These are phyloP conservation scores for Gaeumannomyces tritici DNA, from an alignment of 2,329 filamentous ascomycete species.

Conservation along the genomic window DNA sequence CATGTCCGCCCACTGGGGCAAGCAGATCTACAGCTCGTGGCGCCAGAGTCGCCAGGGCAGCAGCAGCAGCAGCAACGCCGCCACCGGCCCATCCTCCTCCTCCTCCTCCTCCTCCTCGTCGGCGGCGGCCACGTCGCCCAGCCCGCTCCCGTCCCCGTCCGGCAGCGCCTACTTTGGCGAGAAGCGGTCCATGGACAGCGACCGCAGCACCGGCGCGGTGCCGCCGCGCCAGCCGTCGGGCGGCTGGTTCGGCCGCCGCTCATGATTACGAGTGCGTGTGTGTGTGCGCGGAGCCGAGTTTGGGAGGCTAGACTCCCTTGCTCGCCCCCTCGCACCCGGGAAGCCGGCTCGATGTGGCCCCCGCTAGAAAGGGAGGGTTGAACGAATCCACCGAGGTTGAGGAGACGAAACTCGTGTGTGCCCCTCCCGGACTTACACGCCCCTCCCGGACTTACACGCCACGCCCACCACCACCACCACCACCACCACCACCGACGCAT, in stretches of 20 bases:
- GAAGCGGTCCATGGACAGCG: constrained; percentile 38
- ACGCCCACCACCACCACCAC: too few relatives aligned
- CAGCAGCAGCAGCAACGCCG: neutral
- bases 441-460: too few relatives aligned
- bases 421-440: too few relatives aligned
- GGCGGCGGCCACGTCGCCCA: constrained; percentile 12
- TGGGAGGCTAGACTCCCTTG: too few relatives aligned
- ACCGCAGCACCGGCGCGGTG: constrained; percentile 24
- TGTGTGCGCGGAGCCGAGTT: too few relatives aligned
- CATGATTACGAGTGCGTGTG: neutral
- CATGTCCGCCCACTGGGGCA: constrained; percentile 52
- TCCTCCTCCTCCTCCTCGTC: neutral
- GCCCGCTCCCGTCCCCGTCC: constrained; percentile 12
- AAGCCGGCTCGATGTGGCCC: too few relatives aligned
- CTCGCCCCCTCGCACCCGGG: too few relatives aligned
- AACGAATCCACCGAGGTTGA: too few relatives aligned
- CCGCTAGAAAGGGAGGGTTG: too few relatives aligned
- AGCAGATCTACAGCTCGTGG: constrained; percentile 51
- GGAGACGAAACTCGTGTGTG: too few relatives aligned
- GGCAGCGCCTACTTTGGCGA: constrained; percentile 21
- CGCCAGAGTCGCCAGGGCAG: constrained; percentile 35
- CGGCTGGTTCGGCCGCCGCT: constrained; percentile 13
- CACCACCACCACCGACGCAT: too few relatives aligned
- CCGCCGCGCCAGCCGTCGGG: constrained; percentile 13
- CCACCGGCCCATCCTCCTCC: too few relatives aligned